phyloP scores from a whole-genome alignment of 2,329 filamentous ascomycete species.

The Coccinonectria pachysandricola region DNA sequence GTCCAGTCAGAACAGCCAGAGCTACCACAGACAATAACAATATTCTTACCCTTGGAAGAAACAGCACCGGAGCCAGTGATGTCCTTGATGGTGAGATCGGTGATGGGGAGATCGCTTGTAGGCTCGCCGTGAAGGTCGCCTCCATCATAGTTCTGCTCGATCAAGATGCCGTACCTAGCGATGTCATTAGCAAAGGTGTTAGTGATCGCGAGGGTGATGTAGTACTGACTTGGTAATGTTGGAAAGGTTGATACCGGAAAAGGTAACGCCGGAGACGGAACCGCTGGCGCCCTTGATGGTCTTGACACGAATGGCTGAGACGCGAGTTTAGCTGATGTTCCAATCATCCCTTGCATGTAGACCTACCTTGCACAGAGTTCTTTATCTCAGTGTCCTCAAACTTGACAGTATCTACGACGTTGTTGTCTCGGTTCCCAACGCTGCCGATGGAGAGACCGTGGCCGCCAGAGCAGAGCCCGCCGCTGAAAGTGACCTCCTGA shows the following conservation, averaged over 20 bases:
- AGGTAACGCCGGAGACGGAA: slow-evolving; percentile 31
- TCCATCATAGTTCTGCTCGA: slow-evolving; percentile 37
- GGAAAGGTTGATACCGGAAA: slow-evolving; percentile 32
- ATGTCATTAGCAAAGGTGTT: not conserved
- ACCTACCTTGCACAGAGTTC: slow-evolving; percentile 39
- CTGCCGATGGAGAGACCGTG: slow-evolving; percentile 34
- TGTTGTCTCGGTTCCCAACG: slow-evolving; percentile 37
- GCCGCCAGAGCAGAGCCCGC: slow-evolving; percentile 32
- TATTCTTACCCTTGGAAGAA: slow-evolving; percentile 25
- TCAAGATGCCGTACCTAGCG: slow-evolving; percentile 24
- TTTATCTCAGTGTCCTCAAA: slow-evolving; percentile 37
- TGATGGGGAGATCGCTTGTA: slow-evolving; percentile 39
- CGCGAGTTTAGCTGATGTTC: slow-evolving; percentile 1
- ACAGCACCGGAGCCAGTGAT: slow-evolving; percentile 31
- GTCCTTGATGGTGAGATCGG: slow-evolving; percentile 30
- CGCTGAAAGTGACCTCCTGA: slow-evolving; percentile 33
- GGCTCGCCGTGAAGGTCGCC: slow-evolving; percentile 32
- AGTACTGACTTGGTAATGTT: slow-evolving; percentile 23
- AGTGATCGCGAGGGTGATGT: no score
- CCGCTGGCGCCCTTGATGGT: slow-evolving; percentile 35
- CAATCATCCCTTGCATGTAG: not conserved
- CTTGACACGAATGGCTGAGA: slow-evolving; percentile 32
- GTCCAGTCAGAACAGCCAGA: slow-evolving; percentile 36
- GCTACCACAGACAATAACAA: slow-evolving; percentile 44
- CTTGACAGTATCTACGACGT: slow-evolving; percentile 39